Base-by-base conservation (phyloP, 2,329 filamentous ascomycete species). In the Ceratocystis ficicola region DNA sequence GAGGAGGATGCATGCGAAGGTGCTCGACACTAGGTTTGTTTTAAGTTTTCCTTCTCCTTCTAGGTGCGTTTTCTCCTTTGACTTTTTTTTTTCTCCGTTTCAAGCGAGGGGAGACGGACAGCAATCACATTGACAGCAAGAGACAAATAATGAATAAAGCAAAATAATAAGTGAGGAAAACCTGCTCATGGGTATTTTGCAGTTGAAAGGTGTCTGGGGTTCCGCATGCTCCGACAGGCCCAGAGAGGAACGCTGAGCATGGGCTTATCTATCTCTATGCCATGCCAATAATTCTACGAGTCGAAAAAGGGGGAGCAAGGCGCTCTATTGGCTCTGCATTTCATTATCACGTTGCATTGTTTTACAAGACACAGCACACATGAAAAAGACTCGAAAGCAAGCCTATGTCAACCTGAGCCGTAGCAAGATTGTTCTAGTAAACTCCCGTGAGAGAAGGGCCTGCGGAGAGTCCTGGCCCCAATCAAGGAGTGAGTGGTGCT, bases 11-110 rank as follows among this genome's bases (percentile, higher is more conserved):
- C 10, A 3, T 50, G n/a, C 46, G 28, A 30, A 44, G 7, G 15
- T 30, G 10, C 36, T 41, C 36, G 36, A 41, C 36, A 15, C 36
- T 41, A 10, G 36, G 36, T 12, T 41, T 41, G 41, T 46, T 62
- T 62, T 62, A 46, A 15, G 41, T 46, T 44, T 62, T 61, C 7
- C 41, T 46, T 48, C 20, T 20, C n/a, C 44, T 44, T 62, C 15
- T 5, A 22, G 20, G 2, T 44, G 32, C 30, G 10, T 41, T 15
- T 62, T 48, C 6, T n/a, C n/a, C 30, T 62, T 28, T 28, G 15
- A 7, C 3, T 3, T 20, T 28, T 28, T 44, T 44, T 30, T 30
- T 15, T 3, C 12, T 22, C 28, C 20, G 12, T 17, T 41, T 41
- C 36, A 41, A 41, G 12, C 36, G 36, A 36, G 32, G 32, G 32